A percentile compares a stretch with the other conserved stretches of the same genome.
These are phyloP conservation scores for Abrus pulchellus DNA, from an alignment of 306 rosid genomes.

Conservation along the genomic window DNA sequence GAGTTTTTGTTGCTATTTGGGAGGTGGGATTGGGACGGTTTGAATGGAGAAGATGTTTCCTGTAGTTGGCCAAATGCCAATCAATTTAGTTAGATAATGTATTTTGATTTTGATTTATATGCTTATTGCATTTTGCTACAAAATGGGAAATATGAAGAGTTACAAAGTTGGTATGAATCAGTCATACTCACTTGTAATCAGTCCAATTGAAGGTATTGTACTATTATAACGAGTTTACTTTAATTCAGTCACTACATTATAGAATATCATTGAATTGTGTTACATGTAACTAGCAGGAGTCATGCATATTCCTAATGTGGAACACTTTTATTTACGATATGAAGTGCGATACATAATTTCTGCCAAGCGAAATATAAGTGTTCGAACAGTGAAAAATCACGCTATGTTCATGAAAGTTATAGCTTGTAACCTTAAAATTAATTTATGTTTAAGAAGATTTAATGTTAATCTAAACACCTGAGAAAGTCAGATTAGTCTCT, in stretches of 20 bases:
- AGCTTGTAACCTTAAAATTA: too few relatives aligned
- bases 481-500: not conserved
- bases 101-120: constrained; percentile 1
- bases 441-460: too few relatives aligned
- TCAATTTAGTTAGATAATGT: not conserved
- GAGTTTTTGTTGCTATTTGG: constrained; percentile 4
- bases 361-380: not conserved
- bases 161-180: constrained; percentile 4
- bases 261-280: not conserved
- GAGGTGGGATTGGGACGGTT: not conserved
- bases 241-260: not conserved
- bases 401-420: too few relatives aligned
- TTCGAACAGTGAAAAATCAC: too few relatives aligned
- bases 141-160: not conserved
- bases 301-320: not conserved
- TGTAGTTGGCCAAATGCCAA: not conserved
- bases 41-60: constrained; percentile 11
- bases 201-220: not conserved
- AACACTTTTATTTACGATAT: not conserved
- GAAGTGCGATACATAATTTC: not conserved
- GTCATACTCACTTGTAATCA: not conserved
- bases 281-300: not conserved
- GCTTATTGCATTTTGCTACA: not conserved
- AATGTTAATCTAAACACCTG: too few relatives aligned
- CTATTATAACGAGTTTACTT: not conserved